Conservation (phyloP, 805 yeast genomes). For the Lachancea kluyveri region DNA sequence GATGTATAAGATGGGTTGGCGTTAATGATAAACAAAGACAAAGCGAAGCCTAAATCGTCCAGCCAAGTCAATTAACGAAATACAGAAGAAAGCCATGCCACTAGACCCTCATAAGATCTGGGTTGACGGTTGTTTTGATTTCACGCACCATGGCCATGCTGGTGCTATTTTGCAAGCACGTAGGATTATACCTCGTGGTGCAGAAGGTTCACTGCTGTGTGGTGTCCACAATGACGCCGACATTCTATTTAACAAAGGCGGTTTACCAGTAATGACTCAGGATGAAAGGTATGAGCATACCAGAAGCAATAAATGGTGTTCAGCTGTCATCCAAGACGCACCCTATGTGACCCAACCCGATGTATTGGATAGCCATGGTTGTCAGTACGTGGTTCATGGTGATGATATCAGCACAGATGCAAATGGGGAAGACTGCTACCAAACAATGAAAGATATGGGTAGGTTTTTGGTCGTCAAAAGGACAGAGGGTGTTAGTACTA, state of each 20-base stretch:
- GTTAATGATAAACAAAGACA: too few species aligned
- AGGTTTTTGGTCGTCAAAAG: constrained; percentile 86
- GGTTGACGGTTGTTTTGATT: constrained; percentile 98
- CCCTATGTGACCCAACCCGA: constrained; percentile 86
- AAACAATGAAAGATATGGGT: constrained; percentile 75
- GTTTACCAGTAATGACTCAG: constrained; percentile 87
- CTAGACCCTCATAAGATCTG: constrained; percentile 47
- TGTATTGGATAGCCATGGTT: constrained; percentile 66
- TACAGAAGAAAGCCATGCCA: constrained; percentile 4
- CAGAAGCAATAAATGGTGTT: constrained; percentile 85
- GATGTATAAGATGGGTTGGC: too few species aligned
- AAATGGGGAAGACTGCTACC: constrained; percentile 89
- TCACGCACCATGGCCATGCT: constrained; percentile 96
- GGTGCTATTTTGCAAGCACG: constrained; percentile 95
- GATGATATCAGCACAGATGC: constrained; percentile 98
- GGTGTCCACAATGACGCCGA: constrained; percentile 94
- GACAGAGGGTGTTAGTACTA: constrained; percentile 90
- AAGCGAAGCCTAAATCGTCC: too few species aligned
- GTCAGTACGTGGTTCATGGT: constrained; percentile 95
- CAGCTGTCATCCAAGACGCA: constrained; percentile 63
- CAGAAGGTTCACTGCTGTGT: constrained; percentile 14
- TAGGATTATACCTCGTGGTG: constrained; percentile 68
- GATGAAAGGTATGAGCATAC: constrained; percentile 81
- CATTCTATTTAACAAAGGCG: constrained; percentile 79
- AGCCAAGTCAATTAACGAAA: too few species aligned